Percentiles rank a stretch among this genome's conserved stretches.
phyloP scores from a whole-genome alignment of 2,329 filamentous ascomycete species.

The Claviceps lovelessii region DNA sequence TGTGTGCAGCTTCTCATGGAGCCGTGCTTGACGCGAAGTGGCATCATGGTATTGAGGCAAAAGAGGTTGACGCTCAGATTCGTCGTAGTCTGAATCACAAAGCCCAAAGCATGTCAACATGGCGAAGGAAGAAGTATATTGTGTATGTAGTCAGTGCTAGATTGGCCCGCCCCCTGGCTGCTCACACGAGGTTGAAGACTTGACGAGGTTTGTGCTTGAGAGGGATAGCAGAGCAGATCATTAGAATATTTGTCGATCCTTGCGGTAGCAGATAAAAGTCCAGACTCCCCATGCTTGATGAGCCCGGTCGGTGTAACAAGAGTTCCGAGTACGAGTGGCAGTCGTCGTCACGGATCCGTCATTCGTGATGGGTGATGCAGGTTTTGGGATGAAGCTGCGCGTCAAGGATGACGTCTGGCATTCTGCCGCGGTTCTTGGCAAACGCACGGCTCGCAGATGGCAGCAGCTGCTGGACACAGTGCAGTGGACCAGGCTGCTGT shows the following conservation, averaged over 20 bases:
- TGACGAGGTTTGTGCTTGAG: neutral
- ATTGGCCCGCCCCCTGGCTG: neutral
- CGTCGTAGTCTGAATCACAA: slow-evolving; percentile 28
- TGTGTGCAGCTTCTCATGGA: slow-evolving; percentile 81
- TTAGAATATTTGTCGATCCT: neutral
- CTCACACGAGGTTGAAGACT: neutral
- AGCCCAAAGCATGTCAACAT: slow-evolving; percentile 54
- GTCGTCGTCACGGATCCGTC: slow-evolving; percentile 1
- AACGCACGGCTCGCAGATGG: neutral
- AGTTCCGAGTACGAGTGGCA: neutral
- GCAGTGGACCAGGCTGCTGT: too few species aligned
- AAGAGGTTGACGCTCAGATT: slow-evolving; percentile 56
- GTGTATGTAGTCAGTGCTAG: neutral
- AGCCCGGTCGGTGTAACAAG: neutral
- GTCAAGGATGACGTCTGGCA: slow-evolving; percentile 3
- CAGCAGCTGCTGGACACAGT: neutral
- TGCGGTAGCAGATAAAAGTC: neutral
- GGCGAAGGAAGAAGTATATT: neutral
- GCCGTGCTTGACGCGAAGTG: slow-evolving; percentile 58
- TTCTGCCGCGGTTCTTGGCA: neutral
- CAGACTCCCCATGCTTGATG: neutral
- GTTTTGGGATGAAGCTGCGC: neutral
- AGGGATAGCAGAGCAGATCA: neutral
- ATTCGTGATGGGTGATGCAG: neutral
- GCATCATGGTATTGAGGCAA: slow-evolving; percentile 74